These are phyloP conservation scores for Microdochium bolleyi DNA, from an alignment of 2,329 filamentous ascomycete genomes.

Conservation along the genomic window DNA sequence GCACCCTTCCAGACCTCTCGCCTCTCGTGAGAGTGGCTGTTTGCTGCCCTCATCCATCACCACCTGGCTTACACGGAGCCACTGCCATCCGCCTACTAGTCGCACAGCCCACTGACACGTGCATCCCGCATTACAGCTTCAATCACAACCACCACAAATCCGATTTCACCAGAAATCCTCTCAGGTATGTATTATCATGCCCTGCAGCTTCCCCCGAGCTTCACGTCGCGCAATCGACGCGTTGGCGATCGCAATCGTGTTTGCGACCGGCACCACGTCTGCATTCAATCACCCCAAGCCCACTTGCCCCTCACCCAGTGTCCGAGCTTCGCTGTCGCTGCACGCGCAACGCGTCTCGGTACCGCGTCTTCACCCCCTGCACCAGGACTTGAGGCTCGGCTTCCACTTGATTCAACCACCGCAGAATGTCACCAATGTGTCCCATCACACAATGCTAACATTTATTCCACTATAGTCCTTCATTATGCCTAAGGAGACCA, in stretches of 20 bases:
- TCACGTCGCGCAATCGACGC: conserved; percentile 22
- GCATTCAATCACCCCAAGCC: conserved; percentile 5
- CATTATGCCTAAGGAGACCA: conserved; percentile 53
- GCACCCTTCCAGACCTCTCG: background rate
- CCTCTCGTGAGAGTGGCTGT: background rate
- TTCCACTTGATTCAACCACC: background rate
- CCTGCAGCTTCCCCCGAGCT: conserved; percentile 21
- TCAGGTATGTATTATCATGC: conserved; percentile 26
- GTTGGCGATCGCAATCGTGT: conserved; percentile 27
- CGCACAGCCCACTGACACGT: background rate
- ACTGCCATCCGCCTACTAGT: conserved; percentile 12
- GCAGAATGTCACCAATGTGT: background rate
- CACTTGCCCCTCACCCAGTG: conserved; percentile 2
- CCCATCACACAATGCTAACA: conserved; percentile 14
- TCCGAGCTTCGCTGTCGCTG: conserved; percentile 2
- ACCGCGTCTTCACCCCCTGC: background rate
- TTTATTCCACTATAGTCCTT: conserved; percentile 14
- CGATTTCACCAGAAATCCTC: conserved; percentile 10
- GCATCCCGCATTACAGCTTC: conserved; percentile 22
- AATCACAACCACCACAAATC: conserved; percentile 15
- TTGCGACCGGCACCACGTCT: conserved; percentile 23
- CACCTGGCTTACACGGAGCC: conserved; percentile 7
- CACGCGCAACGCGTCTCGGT: background rate
- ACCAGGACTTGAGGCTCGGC: background rate
- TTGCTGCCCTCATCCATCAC: conserved; percentile 2